Conservation (phyloP, 257 asterid species). For the Fraxinus anomala region DNA sequence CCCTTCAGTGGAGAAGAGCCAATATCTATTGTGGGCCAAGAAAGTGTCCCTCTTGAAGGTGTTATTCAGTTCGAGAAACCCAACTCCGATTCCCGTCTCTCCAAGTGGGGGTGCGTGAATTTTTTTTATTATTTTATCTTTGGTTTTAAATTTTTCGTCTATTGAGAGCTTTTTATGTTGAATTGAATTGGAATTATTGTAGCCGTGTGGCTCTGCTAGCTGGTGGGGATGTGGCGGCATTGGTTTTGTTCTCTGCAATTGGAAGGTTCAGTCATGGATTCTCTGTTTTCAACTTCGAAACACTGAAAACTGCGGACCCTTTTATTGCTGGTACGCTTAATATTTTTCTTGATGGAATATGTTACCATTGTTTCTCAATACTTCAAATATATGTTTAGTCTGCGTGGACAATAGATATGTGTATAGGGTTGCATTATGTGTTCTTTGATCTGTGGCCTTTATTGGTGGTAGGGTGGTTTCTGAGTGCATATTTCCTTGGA, state of each 20-base stretch:
- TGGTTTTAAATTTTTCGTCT: not conserved
- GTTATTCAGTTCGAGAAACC: slow-evolving; percentile 87
- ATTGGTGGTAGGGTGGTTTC: slow-evolving; percentile 72
- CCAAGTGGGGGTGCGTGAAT: slow-evolving; percentile 68
- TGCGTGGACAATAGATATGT: not conserved
- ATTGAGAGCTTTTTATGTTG: not conserved
- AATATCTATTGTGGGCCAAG: slow-evolving; percentile 54
- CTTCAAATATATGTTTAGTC: not conserved
- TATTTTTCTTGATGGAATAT: not conserved
- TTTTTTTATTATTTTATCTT: not conserved
- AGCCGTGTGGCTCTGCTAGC: slow-evolving; percentile 79
- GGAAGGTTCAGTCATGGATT: slow-evolving; percentile 91
- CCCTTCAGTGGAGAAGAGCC: slow-evolving; percentile 33
- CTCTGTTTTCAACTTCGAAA: slow-evolving; percentile 67
- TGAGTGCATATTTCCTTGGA: slow-evolving; percentile 94
- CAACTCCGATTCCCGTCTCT: slow-evolving; percentile 37
- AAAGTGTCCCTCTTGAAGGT: slow-evolving; percentile 71
- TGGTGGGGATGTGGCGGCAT: slow-evolving; percentile 81
- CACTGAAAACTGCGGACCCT: slow-evolving; percentile 83
- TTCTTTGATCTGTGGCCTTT: slow-evolving; percentile 9
- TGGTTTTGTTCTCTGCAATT: slow-evolving; percentile 77
- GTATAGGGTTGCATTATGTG: slow-evolving; percentile 8
- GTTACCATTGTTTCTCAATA: not conserved
- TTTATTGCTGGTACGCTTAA: slow-evolving; percentile 67
- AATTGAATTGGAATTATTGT: slow-evolving; percentile 25